Evolutionary conservation across 1,139 yeast species (phyloP).

Genomic region (Saccharomyces hybrid): DNA sequence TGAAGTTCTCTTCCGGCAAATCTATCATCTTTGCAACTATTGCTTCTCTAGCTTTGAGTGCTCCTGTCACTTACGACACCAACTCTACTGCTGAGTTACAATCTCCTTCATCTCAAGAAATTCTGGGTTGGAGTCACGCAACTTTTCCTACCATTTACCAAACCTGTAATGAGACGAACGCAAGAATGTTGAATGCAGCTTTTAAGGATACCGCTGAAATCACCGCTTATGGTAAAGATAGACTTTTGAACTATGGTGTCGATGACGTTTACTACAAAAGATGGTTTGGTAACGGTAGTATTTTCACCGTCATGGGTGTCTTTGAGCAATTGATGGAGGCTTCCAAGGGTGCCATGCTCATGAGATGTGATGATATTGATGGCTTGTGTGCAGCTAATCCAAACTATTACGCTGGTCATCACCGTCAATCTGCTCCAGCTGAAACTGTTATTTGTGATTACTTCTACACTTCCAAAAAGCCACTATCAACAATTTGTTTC

Average conservation of each 20-base stretch:
- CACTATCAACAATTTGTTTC: constrained; percentile 25
- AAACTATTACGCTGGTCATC: constrained; percentile 36
- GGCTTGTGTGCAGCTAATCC: constrained; percentile 30
- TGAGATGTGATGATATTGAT: constrained; percentile 36
- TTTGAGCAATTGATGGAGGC: constrained; percentile 29
- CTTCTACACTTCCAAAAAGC: constrained; percentile 25
- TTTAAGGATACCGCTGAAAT: constrained; percentile 23
- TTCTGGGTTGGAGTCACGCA: constrained; percentile 9
- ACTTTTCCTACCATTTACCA: constrained; percentile 10
- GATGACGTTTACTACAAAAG: constrained; percentile 23
- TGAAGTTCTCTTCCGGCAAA: neutral
- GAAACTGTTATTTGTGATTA: constrained; percentile 34
- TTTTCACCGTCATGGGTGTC: constrained; percentile 35
- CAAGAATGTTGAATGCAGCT: constrained; percentile 10
- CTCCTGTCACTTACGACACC: neutral
- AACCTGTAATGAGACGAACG: constrained; percentile 11
- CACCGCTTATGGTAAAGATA: constrained; percentile 25
- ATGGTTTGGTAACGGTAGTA: constrained; percentile 34
- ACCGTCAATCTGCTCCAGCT: constrained; percentile 33
- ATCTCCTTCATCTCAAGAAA: neutral
- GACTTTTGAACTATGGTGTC: constrained; percentile 25
- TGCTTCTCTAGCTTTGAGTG: neutral
- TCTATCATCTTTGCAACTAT: neutral
- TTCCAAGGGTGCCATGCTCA: constrained; percentile 29
- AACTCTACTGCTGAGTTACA: constrained; percentile 1